Percentiles rank a stretch among this genome's conserved stretches.
These are phyloP conservation scores for Phaffia australis DNA, from an alignment of 768 basidiomycete genomes.

Conservation along the genomic window DNA sequence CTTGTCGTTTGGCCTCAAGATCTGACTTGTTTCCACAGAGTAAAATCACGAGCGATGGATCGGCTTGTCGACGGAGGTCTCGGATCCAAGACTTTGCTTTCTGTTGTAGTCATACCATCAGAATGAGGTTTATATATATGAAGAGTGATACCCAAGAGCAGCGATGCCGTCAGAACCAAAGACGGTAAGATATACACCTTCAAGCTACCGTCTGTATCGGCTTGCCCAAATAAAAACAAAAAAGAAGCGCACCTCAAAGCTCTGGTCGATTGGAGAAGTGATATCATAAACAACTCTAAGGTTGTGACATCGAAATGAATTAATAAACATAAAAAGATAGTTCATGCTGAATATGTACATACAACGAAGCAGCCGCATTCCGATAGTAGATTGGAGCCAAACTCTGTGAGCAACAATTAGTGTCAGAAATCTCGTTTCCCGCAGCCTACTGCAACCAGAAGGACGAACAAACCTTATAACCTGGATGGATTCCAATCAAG, in stretches of 20 bases:
- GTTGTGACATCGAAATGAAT: too few species aligned
- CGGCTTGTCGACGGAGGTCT: conserved; percentile 92
- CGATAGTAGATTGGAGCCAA: conserved; percentile 92
- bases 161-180: neutral
- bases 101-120: conserved; percentile 46
- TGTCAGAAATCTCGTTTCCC: neutral
- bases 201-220: neutral
- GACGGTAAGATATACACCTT: neutral
- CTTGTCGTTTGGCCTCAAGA: conserved; percentile 38
- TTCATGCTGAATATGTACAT: conserved; percentile 43
- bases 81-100: conserved; percentile 94
- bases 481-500: neutral
- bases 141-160: neutral
- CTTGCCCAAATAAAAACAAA: neutral
- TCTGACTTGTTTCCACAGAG: conserved; percentile 95
- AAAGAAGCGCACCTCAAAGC: conserved; percentile 20
- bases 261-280: conserved; percentile 51
- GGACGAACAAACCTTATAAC: conserved; percentile 5
- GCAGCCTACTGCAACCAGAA: neutral
- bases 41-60: conserved; percentile 90
- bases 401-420: neutral
- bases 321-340: neutral
- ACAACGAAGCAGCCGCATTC: conserved; percentile 85
- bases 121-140: too few species aligned
- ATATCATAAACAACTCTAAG: conserved; percentile 52